Evolutionary conservation across 257 asterid genomes (phyloP), one percentile per base, ranked within the genome.

Genomic region (Jacaranda copaia): DNA sequence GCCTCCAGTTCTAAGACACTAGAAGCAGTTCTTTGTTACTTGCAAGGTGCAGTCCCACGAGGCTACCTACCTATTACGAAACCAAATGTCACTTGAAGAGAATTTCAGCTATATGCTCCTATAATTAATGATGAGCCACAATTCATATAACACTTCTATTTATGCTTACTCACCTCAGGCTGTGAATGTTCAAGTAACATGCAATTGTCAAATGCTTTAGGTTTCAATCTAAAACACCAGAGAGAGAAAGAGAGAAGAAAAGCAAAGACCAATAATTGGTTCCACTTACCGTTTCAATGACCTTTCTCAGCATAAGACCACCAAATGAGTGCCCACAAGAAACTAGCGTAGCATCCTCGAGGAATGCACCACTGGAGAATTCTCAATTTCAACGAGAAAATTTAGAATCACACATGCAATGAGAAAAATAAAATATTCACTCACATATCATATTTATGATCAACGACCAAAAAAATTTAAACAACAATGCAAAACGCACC

Each of bases 291-390:
- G 87, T 87, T 80, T 91, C 96, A 68, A 95, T 77, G 75, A 95
- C 97, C 84, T 85, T 93, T 76, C 89, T 86, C 83, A 95, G 93
- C 97, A 87, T 87, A 61, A 87, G 89, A 79, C 99, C 98, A 77
- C 99, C 99, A 85, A 95, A 95, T 68, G 99, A 95, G 85, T 95
- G 99, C 72, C 99, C 99, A 70, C 99, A 95, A 59, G 98, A 91
- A 81, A 95, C 96, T 70, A 83, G 82, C 93, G 86, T 84, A 72
- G 99, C 98, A 88, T 95, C 99, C 84, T 95, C 99, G 79, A 95
- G 96, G 88, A 88, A 95, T 66, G 90, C 87, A 8, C 99, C 98
- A 58, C 99, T 95, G 89, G 59, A 81, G 72, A 82, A 81, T 75
- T 80, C 87, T 77, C 83, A 43, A 74, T 59, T 83, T 69, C 84